Evolutionary conservation across 148 eudicot genomes (phyloP).

Genomic region (Chenopodium suecicum): DNA sequence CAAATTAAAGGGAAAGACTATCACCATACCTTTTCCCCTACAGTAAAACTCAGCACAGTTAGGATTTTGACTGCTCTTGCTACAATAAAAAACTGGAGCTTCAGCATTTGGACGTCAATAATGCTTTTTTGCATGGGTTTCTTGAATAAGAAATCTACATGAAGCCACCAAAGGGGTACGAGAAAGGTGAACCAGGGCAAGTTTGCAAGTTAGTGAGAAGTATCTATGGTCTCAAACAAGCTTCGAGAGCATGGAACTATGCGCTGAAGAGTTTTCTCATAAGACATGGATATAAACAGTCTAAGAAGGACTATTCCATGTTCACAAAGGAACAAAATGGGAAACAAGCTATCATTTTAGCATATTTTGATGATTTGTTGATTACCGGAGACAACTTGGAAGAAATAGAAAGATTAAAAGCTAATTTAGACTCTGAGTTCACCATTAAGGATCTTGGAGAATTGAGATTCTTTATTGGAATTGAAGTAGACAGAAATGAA

Average conservation of each 20-base stretch:
- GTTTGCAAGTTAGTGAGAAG: too few relatives aligned
- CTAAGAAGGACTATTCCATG: too few relatives aligned
- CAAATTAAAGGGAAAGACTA: not conserved
- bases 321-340: too few relatives aligned
- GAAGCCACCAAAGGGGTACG: not conserved
- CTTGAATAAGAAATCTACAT: not conserved
- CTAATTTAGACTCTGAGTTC: not conserved
- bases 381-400: not conserved
- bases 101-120: not conserved
- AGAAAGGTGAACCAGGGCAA: too few relatives aligned
- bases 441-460: not conserved
- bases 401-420: not conserved
- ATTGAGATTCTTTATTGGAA: not conserved
- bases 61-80: not conserved
- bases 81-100: not conserved
- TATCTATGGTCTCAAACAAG: too few relatives aligned
- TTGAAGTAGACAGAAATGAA: not conserved
- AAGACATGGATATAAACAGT: too few relatives aligned
- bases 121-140: not conserved
- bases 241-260: too few relatives aligned
- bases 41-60: not conserved
- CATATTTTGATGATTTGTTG: not conserved
- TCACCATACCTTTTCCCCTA: not conserved
- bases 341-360: too few relatives aligned
- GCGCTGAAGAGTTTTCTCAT: too few relatives aligned